Evolutionary conservation across 2,329 filamentous ascomycete genomes (phyloP).

Genomic region (Fusarium beomiforme): DNA sequence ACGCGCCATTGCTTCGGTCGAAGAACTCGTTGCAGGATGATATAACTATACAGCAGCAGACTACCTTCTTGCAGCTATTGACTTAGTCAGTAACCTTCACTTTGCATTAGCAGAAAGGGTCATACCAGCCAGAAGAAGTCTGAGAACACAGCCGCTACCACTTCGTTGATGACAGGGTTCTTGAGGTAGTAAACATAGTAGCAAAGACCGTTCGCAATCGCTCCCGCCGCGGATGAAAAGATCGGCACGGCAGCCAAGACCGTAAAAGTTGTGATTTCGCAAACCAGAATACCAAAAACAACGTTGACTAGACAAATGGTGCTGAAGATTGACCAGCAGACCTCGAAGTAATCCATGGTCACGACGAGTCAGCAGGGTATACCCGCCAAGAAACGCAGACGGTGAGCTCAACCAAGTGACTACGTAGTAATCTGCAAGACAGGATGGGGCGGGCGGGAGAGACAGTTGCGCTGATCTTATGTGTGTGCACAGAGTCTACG

Average conservation of each 20-base stretch:
- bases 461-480: neutral
- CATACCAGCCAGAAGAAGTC: slow-evolving; percentile 54
- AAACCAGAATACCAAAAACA: slow-evolving; percentile 50
- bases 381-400: neutral
- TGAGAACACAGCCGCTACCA: slow-evolving; percentile 50
- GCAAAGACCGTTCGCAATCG: slow-evolving; percentile 53
- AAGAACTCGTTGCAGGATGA: slow-evolving; percentile 62
- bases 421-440: neutral
- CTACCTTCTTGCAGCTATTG: slow-evolving; percentile 54
- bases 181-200: slow-evolving; percentile 52
- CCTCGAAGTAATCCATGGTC: slow-evolving; percentile 45
- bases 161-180: slow-evolving; percentile 36
- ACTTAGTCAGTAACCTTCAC: neutral
- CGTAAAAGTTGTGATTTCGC: slow-evolving; percentile 50
- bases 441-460: neutral
- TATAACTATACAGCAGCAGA: slow-evolving; percentile 59
- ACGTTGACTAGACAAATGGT: slow-evolving; percentile 52
- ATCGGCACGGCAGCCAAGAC: slow-evolving; percentile 51
- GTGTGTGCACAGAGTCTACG: neutral
- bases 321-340: slow-evolving; percentile 55
- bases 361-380: neutral
- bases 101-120: fast-evolving
- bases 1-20: slow-evolving; percentile 52
- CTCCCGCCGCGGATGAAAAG: slow-evolving; percentile 49
- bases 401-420: neutral